Conservation (phyloP, 2,329 filamentous ascomycete genomes). For the Ramichloridium luteum region DNA sequence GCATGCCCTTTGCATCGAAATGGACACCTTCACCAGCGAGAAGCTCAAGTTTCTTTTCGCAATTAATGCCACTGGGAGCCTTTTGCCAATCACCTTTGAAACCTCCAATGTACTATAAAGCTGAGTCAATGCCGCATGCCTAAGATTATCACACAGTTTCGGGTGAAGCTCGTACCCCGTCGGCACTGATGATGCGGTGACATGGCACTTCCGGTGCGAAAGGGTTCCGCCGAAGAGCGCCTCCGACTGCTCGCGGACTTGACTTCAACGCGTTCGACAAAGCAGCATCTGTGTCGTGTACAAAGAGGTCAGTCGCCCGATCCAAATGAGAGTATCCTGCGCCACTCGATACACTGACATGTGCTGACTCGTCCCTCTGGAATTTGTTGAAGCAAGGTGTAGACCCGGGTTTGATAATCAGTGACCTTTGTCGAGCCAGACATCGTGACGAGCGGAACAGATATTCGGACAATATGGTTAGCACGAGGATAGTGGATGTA, state of each 20-base stretch:
- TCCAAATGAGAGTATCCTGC: too few relatives aligned
- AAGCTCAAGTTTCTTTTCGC: conserved; percentile 51
- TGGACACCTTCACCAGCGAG: conserved; percentile 52
- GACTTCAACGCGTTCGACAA: conserved; percentile 56
- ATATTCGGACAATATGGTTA: too few relatives aligned
- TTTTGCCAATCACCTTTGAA: conserved; percentile 57
- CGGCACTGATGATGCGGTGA: conserved; percentile 67
- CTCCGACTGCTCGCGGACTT: conserved; percentile 65
- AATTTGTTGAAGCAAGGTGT: conserved; percentile 62
- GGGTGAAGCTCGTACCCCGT: conserved; percentile 40
- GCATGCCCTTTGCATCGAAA: conserved; percentile 48
- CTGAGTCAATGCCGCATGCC: conserved; percentile 2
- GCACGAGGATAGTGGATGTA: too few relatives aligned
- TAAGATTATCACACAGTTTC: conserved; percentile 23
- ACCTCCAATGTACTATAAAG: conserved; percentile 42
- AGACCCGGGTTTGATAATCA: conserved; percentile 38
- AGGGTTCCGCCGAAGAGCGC: conserved; percentile 63
- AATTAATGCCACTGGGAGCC: conserved; percentile 49
- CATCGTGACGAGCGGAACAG: too few relatives aligned
- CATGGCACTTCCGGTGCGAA: conserved; percentile 71
- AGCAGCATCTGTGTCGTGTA: too few relatives aligned
- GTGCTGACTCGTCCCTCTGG: conserved; percentile 64
- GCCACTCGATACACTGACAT: too few relatives aligned
- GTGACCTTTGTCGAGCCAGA: too few relatives aligned
- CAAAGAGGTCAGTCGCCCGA: too few relatives aligned